These are phyloP conservation scores for Phialophora tarda DNA, from an alignment of 2,329 filamentous ascomycete species.

Conservation along the genomic window DNA sequence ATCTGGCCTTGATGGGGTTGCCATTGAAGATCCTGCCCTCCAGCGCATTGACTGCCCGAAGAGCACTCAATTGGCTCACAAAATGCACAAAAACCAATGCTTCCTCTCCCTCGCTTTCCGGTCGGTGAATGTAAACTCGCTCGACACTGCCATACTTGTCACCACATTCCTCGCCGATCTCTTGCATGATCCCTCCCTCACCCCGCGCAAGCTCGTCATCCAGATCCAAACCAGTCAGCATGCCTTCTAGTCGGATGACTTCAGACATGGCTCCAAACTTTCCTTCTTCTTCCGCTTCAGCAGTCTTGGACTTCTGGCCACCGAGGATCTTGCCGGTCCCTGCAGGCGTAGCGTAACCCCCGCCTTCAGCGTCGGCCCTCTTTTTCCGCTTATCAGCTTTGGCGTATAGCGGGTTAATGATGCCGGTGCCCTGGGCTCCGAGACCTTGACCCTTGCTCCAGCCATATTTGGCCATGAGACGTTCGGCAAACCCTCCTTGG, in stretches of 20 bases:
- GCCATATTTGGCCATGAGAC: constrained; percentile 91
- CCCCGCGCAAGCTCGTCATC: constrained; percentile 73
- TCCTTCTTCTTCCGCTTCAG: constrained; percentile 53
- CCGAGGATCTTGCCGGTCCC: constrained; percentile 81
- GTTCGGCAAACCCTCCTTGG: constrained; percentile 82
- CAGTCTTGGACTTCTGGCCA: constrained; percentile 61
- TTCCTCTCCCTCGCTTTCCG: constrained; percentile 50
- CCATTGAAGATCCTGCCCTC: constrained; percentile 88
- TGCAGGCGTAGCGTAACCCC: constrained; percentile 73
- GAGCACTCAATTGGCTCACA: constrained; percentile 79
- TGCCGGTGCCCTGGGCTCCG: constrained; percentile 80
- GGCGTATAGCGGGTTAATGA: constrained; percentile 80
- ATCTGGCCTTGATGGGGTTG: constrained; percentile 79
- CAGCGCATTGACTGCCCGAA: constrained; percentile 87
- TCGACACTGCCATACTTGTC: constrained; percentile 87
- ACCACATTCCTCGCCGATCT: constrained; percentile 92
- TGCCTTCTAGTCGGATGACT: constrained; percentile 80
- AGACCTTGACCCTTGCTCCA: constrained; percentile 89
- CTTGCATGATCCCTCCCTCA: constrained; percentile 75
- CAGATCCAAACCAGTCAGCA: constrained; percentile 85
- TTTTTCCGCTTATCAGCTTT: constrained; percentile 87
- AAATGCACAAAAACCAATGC: constrained; percentile 90
- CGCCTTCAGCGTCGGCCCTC: constrained; percentile 76
- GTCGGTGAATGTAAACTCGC: constrained; percentile 67
- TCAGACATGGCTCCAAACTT: constrained; percentile 77